Evolutionary conservation across 139 green algal genomes (phyloP), one percentile per base, ranked within the genome.

Genomic region (Trebouxia sp.): DNA sequence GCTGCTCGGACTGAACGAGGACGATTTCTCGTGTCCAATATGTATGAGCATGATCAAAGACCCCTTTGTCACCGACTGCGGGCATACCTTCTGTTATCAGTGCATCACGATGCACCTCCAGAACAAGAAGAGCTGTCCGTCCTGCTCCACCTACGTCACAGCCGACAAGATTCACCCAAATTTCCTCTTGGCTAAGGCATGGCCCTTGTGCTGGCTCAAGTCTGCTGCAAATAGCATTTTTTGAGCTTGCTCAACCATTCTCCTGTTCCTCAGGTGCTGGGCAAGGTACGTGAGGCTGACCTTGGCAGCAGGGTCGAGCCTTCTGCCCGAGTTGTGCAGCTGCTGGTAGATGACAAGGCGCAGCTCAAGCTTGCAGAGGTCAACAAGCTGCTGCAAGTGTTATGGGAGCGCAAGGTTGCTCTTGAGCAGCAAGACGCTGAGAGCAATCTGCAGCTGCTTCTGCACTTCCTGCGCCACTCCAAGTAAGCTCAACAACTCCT

Each of bases 11-110:
- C 28, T 72, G 12, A 43, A 11, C 9, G 62, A 72, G 6, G 81
- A 87, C 5, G 89, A 95, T 43, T 79, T 97, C 35, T 55, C 81
- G 4, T 97, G 94, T 65, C 88, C 93, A 1, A 92, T 97, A 24
- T 97, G 94, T 76, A 85, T 93, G 51, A 87, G 93, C 32, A 83
- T 89, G 15, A 86, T 97, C 38, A 67, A 79, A 0, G 92, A 97
- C 83, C 88, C 93, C 0, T 96, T 96, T 66, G 88, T 95, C 6
- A 97, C 94, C 0, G 80, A 83, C 4, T 97, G 94, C 70, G 94
- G 93, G 2, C 94, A 97, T 78, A 94, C 87, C 12, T 97, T 96
- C 67, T 97, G 94, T 83, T 92, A 92, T 81, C 62, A 74, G 15
- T 97, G 94, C 88, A 88, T 97, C 58, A 86, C 77, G 0, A 92